A percentile compares a stretch with the other conserved stretches of the same genome.
phyloP scores from a whole-genome alignment of 2,329 filamentous ascomycete genomes.

The Trichoderma aggressivum region DNA sequence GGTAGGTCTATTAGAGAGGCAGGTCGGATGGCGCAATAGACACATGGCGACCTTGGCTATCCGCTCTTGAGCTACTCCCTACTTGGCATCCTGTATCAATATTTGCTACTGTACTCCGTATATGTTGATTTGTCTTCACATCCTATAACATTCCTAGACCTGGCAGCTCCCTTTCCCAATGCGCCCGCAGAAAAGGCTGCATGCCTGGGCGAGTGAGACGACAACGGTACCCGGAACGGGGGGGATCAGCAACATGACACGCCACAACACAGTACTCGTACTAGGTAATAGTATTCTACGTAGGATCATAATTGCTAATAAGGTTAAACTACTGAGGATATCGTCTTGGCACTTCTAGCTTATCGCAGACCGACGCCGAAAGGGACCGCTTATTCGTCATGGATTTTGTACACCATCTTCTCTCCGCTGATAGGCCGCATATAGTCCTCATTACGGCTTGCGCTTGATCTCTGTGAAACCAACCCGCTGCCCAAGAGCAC shows the following conservation, averaged over 20 bases:
- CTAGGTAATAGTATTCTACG: not conserved
- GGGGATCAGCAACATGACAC: not conserved
- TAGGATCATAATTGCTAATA: not conserved
- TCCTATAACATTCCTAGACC: not conserved
- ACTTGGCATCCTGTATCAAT: not conserved
- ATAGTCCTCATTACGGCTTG: constrained; percentile 25
- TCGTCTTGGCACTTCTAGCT: not conserved
- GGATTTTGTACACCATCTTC: constrained; percentile 34
- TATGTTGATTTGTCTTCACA: not conserved
- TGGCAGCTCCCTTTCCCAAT: not conserved
- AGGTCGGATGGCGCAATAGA: not conserved
- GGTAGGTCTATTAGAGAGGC: not conserved
- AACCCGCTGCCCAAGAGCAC: constrained; percentile 24
- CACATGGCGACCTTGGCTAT: not conserved
- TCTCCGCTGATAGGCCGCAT: constrained; percentile 41
- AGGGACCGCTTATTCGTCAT: not conserved
- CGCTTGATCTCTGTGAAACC: constrained; percentile 25
- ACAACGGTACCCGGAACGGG: not conserved
- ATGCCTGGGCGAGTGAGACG: not conserved
- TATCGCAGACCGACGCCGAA: not conserved
- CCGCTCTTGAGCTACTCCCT: not conserved
- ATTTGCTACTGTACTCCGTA: not conserved
- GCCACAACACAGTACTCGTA: too few species aligned
- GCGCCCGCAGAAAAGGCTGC: not conserved
- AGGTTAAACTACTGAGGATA: not conserved